Percentiles rank a stretch among this genome's conserved stretches.
These are phyloP conservation scores for Flaveria bidentis DNA, from an alignment of 129 eudicot genomes.

Conservation along the genomic window DNA sequence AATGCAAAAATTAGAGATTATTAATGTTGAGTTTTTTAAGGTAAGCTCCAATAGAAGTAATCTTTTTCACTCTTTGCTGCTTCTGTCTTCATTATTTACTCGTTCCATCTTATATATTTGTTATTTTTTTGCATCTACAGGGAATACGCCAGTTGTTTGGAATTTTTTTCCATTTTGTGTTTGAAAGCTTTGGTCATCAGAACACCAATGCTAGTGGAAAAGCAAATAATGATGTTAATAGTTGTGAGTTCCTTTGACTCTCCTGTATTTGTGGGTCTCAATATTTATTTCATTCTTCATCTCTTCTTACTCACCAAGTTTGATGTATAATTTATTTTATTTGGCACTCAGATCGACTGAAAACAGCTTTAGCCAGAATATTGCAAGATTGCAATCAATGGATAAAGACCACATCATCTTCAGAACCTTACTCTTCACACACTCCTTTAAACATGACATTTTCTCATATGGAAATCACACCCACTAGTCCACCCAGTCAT, in stretches of 20 bases:
- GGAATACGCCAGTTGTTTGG: conserved; percentile 87
- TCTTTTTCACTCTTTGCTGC: conserved; percentile 10
- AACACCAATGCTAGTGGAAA: conserved; percentile 50
- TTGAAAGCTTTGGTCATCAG: conserved; percentile 75
- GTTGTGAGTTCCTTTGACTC: conserved; percentile 46
- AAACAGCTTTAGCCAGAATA: conserved; percentile 70
- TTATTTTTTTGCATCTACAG: conserved; percentile 42
- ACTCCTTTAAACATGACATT: conserved; percentile 50
- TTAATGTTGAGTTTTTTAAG: conserved; percentile 88
- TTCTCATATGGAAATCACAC: conserved; percentile 75
- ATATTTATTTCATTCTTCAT: neutral
- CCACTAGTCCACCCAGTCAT: conserved; percentile 62
- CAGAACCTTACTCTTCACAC: conserved; percentile 54
- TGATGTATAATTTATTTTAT: conserved; percentile 16
- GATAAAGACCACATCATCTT: conserved; percentile 52
- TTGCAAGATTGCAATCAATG: conserved; percentile 85
- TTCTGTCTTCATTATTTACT: conserved; percentile 8
- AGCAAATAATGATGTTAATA: conserved; percentile 52
- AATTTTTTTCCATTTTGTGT: conserved; percentile 74
- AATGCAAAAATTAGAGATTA: conserved; percentile 90
- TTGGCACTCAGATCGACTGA: conserved; percentile 69
- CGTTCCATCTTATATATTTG: neutral
- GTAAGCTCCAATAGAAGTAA: conserved; percentile 39
- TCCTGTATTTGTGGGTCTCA: neutral
- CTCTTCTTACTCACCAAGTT: neutral